Evolutionary conservation across 148 eudicot species (phyloP), one percentile per base, ranked within the genome.

Genomic region (Camellia japonica): DNA sequence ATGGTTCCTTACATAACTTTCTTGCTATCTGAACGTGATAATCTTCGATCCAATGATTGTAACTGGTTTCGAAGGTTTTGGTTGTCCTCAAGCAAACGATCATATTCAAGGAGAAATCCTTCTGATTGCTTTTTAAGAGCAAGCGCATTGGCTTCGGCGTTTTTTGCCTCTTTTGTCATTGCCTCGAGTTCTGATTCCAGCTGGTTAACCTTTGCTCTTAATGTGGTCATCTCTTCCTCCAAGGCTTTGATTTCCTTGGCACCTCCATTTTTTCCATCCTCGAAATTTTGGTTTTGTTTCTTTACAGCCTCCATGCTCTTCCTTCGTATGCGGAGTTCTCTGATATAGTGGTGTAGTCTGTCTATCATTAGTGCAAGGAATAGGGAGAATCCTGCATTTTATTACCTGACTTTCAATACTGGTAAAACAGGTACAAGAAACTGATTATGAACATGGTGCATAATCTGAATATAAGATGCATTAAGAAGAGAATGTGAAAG

Each of bases 111-210:
- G 20, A 89, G 90, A 63, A 89, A 82, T 14, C 92, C 89, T 78
- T 89, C 90, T 2, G 88, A 83, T 82, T 89, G 89, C 90, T 84
- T 89, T 81, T 79, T 85, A 30, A 91, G 87, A 63, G 91, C 89
- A 69, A 80, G 58, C 3, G 86, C 81, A 71, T 82, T 85, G 49
- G 89, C 86, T 81, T 87, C 92, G 52, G 89, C 90, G 23, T 84
- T 69, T 64, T 51, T 81, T 55, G 87, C 88, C 74, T 87, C 92
- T 73, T 89, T 88, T 41, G 79, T 72, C 77, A 83, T 89, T 76
- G 78, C 56, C 70, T 86, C 84, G 1, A 91, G 89, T 63, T 87
- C 89, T 10, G 85, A 69, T 69, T 91, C 88, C 65, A 91, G 87
- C 12, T 87, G 86, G 70, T 71, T 85, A 30, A 89, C 80, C 85